These are phyloP conservation scores for Dictyostelium discoideum DNA, from an alignment of 78 protist genomes.

Conservation along the genomic window DNA sequence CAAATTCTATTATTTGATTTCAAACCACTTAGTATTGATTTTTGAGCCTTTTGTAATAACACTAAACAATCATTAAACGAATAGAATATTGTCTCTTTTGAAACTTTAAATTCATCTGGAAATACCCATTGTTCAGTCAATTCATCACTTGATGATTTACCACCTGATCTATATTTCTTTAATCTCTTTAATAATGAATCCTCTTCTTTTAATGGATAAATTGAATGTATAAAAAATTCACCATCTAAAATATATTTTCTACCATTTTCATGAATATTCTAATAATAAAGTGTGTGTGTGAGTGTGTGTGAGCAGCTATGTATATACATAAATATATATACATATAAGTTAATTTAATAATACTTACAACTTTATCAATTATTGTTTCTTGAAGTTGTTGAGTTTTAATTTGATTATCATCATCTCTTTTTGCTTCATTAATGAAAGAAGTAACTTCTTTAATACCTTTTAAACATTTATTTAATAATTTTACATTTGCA, in stretches of 20 bases:
- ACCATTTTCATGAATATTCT: slow-evolving; percentile 22
- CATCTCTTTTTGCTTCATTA: slow-evolving; percentile 79
- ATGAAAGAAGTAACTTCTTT: slow-evolving; percentile 38
- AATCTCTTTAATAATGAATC: slow-evolving; percentile 48
- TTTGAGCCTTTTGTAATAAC: slow-evolving; percentile 37
- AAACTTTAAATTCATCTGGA: slow-evolving; percentile 29
- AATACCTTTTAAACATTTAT: slow-evolving; percentile 19
- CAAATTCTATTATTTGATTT: neutral
- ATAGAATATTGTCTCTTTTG: neutral
- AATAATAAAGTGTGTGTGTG: no score
- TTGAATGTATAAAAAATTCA: slow-evolving; percentile 19
- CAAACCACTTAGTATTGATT: slow-evolving; percentile 11
- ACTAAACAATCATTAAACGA: slow-evolving; percentile 60
- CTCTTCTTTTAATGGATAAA: slow-evolving; percentile 44
- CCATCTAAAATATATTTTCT: slow-evolving; percentile 40
- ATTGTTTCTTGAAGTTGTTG: slow-evolving; percentile 34
- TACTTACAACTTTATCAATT: slow-evolving; percentile 69
- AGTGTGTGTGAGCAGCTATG: neutral
- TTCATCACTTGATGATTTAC: neutral
- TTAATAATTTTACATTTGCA: slow-evolving; percentile 4
- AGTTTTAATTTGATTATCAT: slow-evolving; percentile 25
- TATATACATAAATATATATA: neutral
- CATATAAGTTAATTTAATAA: neutral
- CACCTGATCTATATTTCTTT: neutral
- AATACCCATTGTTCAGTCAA: slow-evolving; percentile 9